Base-by-base conservation (phyloP, 1,284 basidiomycete genomes). In the Golubevia pallescens region DNA sequence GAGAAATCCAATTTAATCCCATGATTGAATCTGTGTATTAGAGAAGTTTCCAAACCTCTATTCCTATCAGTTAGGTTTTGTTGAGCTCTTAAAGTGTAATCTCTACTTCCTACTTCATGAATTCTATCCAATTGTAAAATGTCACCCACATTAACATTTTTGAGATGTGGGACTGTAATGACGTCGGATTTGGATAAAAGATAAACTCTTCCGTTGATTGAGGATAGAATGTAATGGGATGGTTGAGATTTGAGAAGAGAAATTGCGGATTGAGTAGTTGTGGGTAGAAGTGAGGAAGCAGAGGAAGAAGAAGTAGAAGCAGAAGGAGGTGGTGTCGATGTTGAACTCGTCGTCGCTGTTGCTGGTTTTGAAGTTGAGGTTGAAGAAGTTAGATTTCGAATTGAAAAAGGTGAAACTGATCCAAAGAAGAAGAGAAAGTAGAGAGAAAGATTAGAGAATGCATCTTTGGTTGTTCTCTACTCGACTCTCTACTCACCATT, bases 91-190 rank as follows among this genome's bases (percentile, higher is more conserved):
- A 92, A 88, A n/a, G 94, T 95, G 87, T 92, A 98, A 85, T 97
- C 94, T 74, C 95, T 90, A 58, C 93, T 94, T 68, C 96, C 96
- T 62, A 98, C 90, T 87, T 99, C 96, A 84, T 95, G 92, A 67
- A 99, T 92, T 71, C 94, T 89, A 72, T 93, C 92, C 65, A 99
- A 90, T 4, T 89, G 87, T 63, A 99, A 89, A 51, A 92, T 89
- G 80, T 97, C 93, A 24, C 96, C 96, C 63, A 96, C 86, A 8
- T 81, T 90, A 1, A 80, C 78, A 58, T 78, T 81, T 73, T 91
- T 91, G 60, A 98, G 89, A 59, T 91, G 91, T 1, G 96, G 95
- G 1, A 98, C 90, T 58, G 96, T 98, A 78, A 99, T 90, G 70
- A 96, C 86, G 87, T 99, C 96, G 79, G 91, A 90, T 20, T 93